Evolutionary conservation across 140 eudicot species (phyloP), one percentile per base, ranked within the genome.

Genomic region (Oenanthe javanica): DNA sequence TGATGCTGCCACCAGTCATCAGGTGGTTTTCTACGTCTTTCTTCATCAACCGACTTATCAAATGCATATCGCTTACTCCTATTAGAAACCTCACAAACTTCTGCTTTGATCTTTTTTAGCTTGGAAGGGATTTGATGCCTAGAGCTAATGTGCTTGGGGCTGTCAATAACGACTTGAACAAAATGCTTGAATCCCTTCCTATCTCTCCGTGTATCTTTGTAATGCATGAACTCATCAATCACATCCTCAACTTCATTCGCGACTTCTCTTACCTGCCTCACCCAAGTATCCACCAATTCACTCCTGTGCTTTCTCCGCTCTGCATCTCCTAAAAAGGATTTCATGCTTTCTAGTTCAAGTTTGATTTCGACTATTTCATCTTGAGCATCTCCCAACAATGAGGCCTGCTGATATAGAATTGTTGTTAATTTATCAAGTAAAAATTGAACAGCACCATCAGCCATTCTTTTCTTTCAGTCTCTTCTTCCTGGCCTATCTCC

Each of bases 261-360:
- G 9, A 89, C 89, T 79, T 91, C 90, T 80, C 93, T 71, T n/a
- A 91, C 93, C 82, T 91, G 93, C 77, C 85, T 82, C 54, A 91
- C 90, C 96, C 93, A 91, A 11, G 89, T 82, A 79, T 84, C 86
- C 54, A 86, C 84, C 40, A 72, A 18, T 25, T 88, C 92, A 36
- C 85, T 88, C 82, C 57, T 84, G 13, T 36, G 72, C 71, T 84
- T 82, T 16, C 49, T 83, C 64, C 83, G 64, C 84, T 90, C 96
- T 13, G 92, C 96, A 55, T 88, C 96, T 84, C 83, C 85, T 52
- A 89, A 55, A 84, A 89, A 91, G 40, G 91, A 87, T 52, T 83
- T 84, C 90, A 91, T 89, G 78, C 84, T 82, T 78, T 87, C 91
- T 55, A 89, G 80, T 84, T 91, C 93, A 36, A 81, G 89, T 78